A percentile compares a stretch with the other conserved stretches of the same genome.
phyloP scores from a whole-genome alignment of 2,329 filamentous ascomycete genomes.

The Claviceps digitariae region DNA sequence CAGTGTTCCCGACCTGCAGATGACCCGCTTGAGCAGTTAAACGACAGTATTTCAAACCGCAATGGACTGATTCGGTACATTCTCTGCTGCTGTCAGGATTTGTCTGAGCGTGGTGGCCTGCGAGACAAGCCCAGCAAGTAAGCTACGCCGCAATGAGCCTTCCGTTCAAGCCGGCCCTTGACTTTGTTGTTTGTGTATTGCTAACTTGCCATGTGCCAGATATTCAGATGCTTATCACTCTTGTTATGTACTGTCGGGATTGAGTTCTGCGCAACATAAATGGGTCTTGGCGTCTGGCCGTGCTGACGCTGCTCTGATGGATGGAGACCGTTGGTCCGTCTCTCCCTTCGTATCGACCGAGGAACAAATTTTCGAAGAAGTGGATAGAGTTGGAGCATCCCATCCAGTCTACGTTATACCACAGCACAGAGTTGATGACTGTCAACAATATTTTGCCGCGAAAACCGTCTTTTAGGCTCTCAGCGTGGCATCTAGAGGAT shows the following conservation, averaged over 20 bases:
- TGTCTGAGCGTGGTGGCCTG: slow-evolving; percentile 58
- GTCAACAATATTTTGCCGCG: slow-evolving; percentile 49
- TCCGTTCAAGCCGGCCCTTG: background rate
- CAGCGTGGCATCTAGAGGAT: background rate
- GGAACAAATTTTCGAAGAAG: slow-evolving; percentile 52
- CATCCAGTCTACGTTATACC: slow-evolving; percentile 84
- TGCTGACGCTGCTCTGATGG: slow-evolving; percentile 19
- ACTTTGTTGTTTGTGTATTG: background rate
- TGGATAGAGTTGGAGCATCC: slow-evolving; percentile 54
- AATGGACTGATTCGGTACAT: slow-evolving; percentile 84
- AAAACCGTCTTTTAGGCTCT: slow-evolving; percentile 40
- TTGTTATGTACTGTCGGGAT: slow-evolving; percentile 76
- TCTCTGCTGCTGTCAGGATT: slow-evolving; percentile 72
- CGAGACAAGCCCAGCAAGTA: slow-evolving; percentile 89
- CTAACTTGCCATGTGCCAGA: slow-evolving; percentile 26
- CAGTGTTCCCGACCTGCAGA: slow-evolving; percentile 15
- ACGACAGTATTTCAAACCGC: slow-evolving; percentile 56
- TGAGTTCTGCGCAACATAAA: slow-evolving; percentile 69
- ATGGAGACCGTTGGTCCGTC: slow-evolving; percentile 31
- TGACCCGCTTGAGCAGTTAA: slow-evolving; percentile 16
- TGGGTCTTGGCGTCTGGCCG: slow-evolving; percentile 32
- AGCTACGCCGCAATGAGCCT: slow-evolving; percentile 17
- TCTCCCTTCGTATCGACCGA: slow-evolving; percentile 37
- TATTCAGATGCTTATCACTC: slow-evolving; percentile 82
- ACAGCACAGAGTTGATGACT: slow-evolving; percentile 50